Conservation (phyloP, 495 filamentous ascomycete species). For the Pseudevernia furfuracea region DNA sequence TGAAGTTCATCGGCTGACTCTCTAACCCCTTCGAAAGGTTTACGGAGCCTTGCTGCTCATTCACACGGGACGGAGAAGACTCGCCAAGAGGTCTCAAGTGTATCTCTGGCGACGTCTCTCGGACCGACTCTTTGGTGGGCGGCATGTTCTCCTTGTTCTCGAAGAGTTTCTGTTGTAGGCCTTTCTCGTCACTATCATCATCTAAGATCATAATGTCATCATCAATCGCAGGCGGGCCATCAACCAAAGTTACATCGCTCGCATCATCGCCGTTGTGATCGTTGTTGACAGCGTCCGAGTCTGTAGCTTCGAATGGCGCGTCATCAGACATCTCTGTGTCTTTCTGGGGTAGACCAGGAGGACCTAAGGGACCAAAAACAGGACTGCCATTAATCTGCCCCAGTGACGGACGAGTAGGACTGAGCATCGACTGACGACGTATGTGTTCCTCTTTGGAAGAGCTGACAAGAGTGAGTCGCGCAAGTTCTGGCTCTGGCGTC, state of each 20-base stretch:
- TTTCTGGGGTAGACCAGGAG: slow-evolving; percentile 21
- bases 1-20: background rate
- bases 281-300: slow-evolving; percentile 31
- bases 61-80: slow-evolving; percentile 19
- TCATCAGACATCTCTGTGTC: slow-evolving; percentile 29
- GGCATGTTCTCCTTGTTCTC: slow-evolving; percentile 42
- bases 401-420: slow-evolving; percentile 35
- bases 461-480: slow-evolving; percentile 68
- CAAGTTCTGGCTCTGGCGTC: slow-evolving; percentile 68
- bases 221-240: slow-evolving; percentile 31
- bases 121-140: slow-evolving; percentile 21
- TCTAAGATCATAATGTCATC: slow-evolving; percentile 40
- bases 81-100: slow-evolving; percentile 18
- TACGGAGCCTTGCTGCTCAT: slow-evolving; percentile 19
- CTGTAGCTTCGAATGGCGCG: slow-evolving; percentile 20
- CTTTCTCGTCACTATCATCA: slow-evolving; percentile 25
- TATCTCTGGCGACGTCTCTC: slow-evolving; percentile 18
- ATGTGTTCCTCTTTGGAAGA: slow-evolving; percentile 51
- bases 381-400: slow-evolving; percentile 48
- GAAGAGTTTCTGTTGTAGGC: slow-evolving; percentile 16
- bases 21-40: slow-evolving; percentile 16
- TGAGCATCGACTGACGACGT: slow-evolving; percentile 49
- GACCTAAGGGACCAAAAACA: slow-evolving; percentile 45
- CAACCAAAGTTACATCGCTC: slow-evolving; percentile 49
- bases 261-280: slow-evolving; percentile 28